A percentile compares a stretch with the other conserved stretches of the same genome.
phyloP scores from a whole-genome alignment of 1,284 basidiomycete genomes.

The Takashimella koratensis region DNA sequence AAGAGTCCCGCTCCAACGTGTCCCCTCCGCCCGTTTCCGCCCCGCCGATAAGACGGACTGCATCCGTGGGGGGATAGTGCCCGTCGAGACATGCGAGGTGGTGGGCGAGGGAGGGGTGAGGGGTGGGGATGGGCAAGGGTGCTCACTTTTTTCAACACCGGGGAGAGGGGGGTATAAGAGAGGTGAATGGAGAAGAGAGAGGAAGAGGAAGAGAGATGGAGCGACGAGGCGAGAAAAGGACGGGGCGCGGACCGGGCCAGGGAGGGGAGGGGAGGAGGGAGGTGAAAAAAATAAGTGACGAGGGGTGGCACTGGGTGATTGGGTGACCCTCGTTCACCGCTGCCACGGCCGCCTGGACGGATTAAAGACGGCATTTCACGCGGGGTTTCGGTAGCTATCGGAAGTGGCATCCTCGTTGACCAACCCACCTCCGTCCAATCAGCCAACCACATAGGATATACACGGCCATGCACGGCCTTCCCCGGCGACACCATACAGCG shows the following conservation, averaged over 20 bases:
- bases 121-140: not conserved
- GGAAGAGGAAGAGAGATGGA: not conserved
- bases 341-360: no score
- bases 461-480: no score
- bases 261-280: slow-evolving; percentile 8
- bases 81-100: slow-evolving; percentile 4
- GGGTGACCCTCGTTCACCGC: no score
- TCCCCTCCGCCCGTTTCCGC: not conserved
- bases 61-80: not conserved
- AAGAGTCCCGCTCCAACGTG: not conserved
- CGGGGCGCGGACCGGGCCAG: no score
- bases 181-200: slow-evolving; percentile 16
- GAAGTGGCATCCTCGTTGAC: not conserved
- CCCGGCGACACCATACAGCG: no score
- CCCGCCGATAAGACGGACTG: not conserved
- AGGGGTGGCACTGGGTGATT: no score
- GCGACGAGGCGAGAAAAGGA: slow-evolving; percentile 5
- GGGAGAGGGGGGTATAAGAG: slow-evolving; percentile 15
- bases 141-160: slow-evolving; percentile 14
- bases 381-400: not conserved
- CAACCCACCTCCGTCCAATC: no score
- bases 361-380: not conserved
- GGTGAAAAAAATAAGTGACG: slow-evolving; percentile 6
- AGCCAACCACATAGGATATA: no score
- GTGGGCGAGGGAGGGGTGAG: not conserved